Evolutionary conservation across 257 asterid genomes (phyloP).

Genomic region (Osmanthus fragrans): DNA sequence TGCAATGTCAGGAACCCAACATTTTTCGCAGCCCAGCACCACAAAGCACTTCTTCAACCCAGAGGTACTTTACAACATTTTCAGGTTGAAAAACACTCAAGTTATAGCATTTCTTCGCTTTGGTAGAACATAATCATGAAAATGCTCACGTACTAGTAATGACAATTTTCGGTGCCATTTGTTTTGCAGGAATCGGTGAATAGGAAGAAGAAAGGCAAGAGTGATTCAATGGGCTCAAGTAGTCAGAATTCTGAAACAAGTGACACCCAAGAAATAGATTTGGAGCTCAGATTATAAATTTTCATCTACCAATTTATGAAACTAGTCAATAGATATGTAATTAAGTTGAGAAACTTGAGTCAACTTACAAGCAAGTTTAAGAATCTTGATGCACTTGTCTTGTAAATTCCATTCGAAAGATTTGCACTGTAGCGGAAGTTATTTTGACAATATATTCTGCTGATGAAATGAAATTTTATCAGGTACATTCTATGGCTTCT

Average conservation of each 20-base stretch:
- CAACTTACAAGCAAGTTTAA: neutral
- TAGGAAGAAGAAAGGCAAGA: slow-evolving; percentile 40
- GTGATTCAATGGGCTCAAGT: slow-evolving; percentile 44
- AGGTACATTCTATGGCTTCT: neutral
- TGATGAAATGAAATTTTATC: neutral
- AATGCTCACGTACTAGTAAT: neutral
- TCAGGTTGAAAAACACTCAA: neutral
- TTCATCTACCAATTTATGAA: neutral
- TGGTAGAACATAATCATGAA: neutral
- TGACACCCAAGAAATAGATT: slow-evolving; percentile 68
- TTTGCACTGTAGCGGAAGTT: neutral
- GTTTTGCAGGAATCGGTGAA: slow-evolving; percentile 47
- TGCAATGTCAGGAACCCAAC: slow-evolving; percentile 46
- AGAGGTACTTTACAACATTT: slow-evolving; percentile 42
- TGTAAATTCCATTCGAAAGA: neutral
- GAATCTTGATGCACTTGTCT: neutral
- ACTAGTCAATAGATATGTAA: neutral
- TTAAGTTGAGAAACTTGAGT: neutral
- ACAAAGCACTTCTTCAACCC: slow-evolving; percentile 57
- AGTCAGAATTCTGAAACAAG: slow-evolving; percentile 54
- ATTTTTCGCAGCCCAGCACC: slow-evolving; percentile 54
- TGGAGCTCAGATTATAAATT: slow-evolving; percentile 78
- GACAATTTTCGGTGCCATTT: neutral
- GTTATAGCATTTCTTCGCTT: neutral
- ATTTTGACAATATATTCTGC: neutral